Evolutionary conservation across 805 yeast species (phyloP).

Genomic region (Candida ficus): DNA sequence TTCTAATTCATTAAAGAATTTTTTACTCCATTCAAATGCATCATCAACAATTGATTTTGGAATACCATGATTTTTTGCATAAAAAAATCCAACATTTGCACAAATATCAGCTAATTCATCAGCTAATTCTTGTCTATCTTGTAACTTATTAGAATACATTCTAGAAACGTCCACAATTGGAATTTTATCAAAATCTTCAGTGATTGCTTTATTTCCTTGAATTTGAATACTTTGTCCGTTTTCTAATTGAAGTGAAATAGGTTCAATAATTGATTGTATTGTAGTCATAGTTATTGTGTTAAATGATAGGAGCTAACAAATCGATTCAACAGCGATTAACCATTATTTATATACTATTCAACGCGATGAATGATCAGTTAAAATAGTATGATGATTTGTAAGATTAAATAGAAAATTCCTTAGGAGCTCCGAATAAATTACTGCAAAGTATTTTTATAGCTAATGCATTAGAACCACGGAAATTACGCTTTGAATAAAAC

Average conservation of each 20-base stretch:
- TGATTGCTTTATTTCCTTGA: neutral
- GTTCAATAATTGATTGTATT: neutral
- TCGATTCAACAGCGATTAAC: too few species aligned
- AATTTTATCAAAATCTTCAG: neutral
- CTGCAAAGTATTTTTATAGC: too few species aligned
- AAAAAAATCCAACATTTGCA: slow-evolving; percentile 29
- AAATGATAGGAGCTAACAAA: too few species aligned
- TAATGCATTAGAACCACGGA: too few species aligned
- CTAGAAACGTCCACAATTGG: neutral
- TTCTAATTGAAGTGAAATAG: neutral
- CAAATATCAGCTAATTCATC: slow-evolving; percentile 19
- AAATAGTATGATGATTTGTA: too few species aligned
- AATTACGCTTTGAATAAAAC: too few species aligned
- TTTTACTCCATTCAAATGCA: slow-evolving; percentile 19
- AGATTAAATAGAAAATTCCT: too few species aligned
- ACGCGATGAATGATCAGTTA: too few species aligned
- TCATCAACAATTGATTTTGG: slow-evolving; percentile 21
- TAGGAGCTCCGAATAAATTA: too few species aligned
- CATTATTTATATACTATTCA: too few species aligned
- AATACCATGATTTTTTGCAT: slow-evolving; percentile 26
- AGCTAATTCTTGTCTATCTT: slow-evolving; percentile 17
- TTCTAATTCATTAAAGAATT: slow-evolving; percentile 23
- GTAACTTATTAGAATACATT: slow-evolving; percentile 2
- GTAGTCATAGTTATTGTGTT: neutral
- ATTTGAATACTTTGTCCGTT: neutral